phyloP scores from a whole-genome alignment of 169 alveolate genomes.

The Perkinsus chesapeaki region DNA sequence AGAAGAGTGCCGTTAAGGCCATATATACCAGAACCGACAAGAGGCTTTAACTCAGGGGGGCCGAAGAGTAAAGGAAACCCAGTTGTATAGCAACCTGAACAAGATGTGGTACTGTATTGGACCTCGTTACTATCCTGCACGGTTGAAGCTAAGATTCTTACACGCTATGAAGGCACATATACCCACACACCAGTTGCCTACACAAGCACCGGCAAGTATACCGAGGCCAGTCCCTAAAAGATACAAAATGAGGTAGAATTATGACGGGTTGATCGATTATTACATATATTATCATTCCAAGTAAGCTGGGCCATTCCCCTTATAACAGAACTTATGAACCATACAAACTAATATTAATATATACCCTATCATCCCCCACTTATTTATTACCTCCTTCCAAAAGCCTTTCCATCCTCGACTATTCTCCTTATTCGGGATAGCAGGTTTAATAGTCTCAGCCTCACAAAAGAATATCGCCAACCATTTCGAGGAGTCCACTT shows the following conservation, averaged over 20 bases:
- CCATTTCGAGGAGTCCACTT: background rate
- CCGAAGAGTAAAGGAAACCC: background rate
- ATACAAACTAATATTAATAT: background rate
- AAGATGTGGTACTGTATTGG: background rate
- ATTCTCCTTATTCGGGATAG: background rate
- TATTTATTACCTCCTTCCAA: background rate
- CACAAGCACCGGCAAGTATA: background rate
- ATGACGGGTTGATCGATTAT: background rate
- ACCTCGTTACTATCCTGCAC: background rate
- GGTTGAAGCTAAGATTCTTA: background rate
- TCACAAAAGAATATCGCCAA: background rate
- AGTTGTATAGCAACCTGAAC: background rate
- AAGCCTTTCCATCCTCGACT: background rate
- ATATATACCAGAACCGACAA: background rate
- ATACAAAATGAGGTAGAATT: background rate
- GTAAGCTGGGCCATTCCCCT: background rate
- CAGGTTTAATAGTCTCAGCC: background rate
- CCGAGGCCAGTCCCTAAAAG: background rate
- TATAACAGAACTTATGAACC: background rate
- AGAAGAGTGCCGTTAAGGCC: background rate
- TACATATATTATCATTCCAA: background rate
- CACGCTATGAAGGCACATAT: background rate
- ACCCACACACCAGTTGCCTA: background rate
- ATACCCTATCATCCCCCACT: background rate
- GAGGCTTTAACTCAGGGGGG: background rate